These are phyloP conservation scores for Volvariella volvacea DNA, from an alignment of 1,284 basidiomycete species.

Conservation along the genomic window DNA sequence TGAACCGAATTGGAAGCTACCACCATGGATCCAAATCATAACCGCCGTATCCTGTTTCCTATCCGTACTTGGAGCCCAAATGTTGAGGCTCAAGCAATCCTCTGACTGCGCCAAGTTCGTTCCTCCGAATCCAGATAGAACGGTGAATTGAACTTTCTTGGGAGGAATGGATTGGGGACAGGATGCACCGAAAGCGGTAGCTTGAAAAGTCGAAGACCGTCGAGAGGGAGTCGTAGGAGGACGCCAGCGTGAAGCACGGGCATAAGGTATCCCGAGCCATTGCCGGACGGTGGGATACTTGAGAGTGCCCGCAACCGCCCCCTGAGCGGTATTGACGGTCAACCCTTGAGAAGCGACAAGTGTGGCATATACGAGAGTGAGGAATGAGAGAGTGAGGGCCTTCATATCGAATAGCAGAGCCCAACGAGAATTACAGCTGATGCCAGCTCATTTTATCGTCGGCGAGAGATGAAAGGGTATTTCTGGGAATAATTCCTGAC, in stretches of 20 bases:
- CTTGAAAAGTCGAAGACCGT: constrained; percentile 16
- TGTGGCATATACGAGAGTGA: no score
- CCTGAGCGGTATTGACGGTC: constrained; percentile 21
- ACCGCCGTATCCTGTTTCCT: constrained; percentile 27
- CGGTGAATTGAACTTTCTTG: constrained; percentile 15
- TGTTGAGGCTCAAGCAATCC: constrained; percentile 24
- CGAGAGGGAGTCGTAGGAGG: constrained; percentile 17
- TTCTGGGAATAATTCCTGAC: no score
- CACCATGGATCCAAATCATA: constrained; percentile 29
- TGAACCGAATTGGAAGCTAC: constrained; percentile 22
- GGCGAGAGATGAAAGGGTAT: no score
- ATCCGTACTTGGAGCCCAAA: constrained; percentile 23
- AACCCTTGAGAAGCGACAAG: constrained; percentile 7
- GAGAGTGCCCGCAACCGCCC: constrained; percentile 20
- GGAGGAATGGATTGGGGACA: constrained; percentile 20
- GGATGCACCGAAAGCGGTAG: constrained; percentile 21
- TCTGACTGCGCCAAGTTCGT: constrained; percentile 20
- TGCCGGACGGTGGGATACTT: constrained; percentile 20
- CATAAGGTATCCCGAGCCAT: constrained; percentile 29
- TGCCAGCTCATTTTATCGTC: no score
- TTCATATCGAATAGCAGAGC: no score
- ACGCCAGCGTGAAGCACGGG: constrained; percentile 24
- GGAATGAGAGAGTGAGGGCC: no score
- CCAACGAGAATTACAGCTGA: no score
- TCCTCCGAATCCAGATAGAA: constrained; percentile 16